These are phyloP conservation scores for Coffea canephora DNA, from an alignment of 257 asterid genomes.

Conservation along the genomic window DNA sequence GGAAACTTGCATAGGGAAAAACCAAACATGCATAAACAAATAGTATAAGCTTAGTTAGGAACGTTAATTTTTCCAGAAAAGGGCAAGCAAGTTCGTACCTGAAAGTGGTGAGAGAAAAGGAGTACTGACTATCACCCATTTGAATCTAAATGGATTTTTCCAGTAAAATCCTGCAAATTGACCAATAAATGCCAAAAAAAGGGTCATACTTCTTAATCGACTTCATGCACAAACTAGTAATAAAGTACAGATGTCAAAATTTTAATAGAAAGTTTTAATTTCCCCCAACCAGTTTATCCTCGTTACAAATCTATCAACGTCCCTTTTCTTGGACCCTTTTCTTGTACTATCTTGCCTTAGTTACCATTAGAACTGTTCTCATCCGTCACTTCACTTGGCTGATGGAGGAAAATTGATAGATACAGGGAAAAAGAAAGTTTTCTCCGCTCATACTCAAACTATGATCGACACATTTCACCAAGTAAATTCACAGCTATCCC, in stretches of 20 bases:
- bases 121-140: slow-evolving; percentile 99
- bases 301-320: neutral
- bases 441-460: neutral
- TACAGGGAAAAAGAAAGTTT: neutral
- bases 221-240: neutral
- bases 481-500: neutral
- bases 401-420: neutral
- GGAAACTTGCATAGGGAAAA: neutral
- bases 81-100: slow-evolving; percentile 43
- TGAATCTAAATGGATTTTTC: neutral
- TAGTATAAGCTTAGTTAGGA: neutral
- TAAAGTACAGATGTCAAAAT: neutral
- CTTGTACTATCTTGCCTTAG: neutral
- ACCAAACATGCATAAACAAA: neutral
- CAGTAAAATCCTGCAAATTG: slow-evolving; percentile 10
- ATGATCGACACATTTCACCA: neutral
- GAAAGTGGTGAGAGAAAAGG: slow-evolving; percentile 98
- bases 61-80: neutral
- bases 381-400: neutral
- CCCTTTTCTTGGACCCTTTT: neutral
- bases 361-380: neutral
- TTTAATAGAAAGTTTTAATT: neutral
- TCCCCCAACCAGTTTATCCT: neutral
- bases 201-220: neutral
- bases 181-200: neutral